phyloP scores from a whole-genome alignment of 1,139 yeast species.

The Diutina sp. region DNA sequence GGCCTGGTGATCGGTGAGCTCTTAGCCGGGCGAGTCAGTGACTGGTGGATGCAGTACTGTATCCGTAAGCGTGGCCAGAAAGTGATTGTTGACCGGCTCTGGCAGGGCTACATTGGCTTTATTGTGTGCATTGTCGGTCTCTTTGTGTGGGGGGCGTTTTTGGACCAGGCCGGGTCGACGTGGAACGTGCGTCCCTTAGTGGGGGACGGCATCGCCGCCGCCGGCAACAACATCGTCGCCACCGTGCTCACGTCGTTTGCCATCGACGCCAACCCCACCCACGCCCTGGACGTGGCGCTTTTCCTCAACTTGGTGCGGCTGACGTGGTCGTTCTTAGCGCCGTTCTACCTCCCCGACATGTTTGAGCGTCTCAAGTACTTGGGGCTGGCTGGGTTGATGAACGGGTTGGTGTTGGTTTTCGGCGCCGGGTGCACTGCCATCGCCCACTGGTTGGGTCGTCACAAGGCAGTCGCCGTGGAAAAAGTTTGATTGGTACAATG shows the following conservation, averaged over 20 bases:
- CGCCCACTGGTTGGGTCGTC: conserved; percentile 2
- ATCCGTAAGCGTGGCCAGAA: neutral
- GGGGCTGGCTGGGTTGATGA: conserved; percentile 1
- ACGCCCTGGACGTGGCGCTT: neutral
- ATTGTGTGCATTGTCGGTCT: neutral
- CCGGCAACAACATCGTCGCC: conserved; percentile 1
- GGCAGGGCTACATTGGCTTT: neutral
- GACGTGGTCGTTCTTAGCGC: conserved; percentile 1
- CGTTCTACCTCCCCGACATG: conserved; percentile 1
- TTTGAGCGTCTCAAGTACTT: neutral
- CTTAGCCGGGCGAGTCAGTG: neutral
- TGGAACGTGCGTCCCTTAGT: neutral
- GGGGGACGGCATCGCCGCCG: conserved; percentile 1
- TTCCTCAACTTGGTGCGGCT: neutral
- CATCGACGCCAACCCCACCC: neutral
- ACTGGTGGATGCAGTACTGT: conserved; percentile 1
- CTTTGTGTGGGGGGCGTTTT: conserved; percentile 1
- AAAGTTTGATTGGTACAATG: neutral
- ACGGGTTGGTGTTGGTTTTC: conserved; percentile 1
- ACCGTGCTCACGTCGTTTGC: conserved; percentile 2
- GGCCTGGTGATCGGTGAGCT: neutral
- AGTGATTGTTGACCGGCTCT: neutral
- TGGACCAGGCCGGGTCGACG: neutral
- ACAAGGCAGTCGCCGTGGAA: neutral
- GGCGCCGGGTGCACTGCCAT: neutral